These are phyloP conservation scores for Thamnidium elegans DNA, from an alignment of 192 early-diverging fungal genomes.

Conservation along the genomic window DNA sequence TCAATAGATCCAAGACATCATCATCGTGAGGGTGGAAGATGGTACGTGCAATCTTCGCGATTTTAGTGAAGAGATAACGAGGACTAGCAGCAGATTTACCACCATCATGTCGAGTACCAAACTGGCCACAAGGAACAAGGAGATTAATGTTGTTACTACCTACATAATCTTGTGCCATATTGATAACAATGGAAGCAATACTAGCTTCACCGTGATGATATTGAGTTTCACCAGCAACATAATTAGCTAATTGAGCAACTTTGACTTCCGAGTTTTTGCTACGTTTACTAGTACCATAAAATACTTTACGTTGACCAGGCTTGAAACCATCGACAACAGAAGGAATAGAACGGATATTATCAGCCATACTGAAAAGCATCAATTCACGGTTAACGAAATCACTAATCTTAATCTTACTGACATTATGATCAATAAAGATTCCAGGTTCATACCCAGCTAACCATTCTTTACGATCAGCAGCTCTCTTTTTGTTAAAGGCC, in stretches of 20 bases:
- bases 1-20: slow-evolving; percentile 73
- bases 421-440: slow-evolving; percentile 84
- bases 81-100: slow-evolving; percentile 94
- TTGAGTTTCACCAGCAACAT: slow-evolving; percentile 82
- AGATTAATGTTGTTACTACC: slow-evolving; percentile 93
- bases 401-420: slow-evolving; percentile 68
- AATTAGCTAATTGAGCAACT: slow-evolving; percentile 84
- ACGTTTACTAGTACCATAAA: slow-evolving; percentile 82
- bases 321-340: slow-evolving; percentile 94
- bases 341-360: slow-evolving; percentile 94
- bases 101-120: slow-evolving; percentile 86
- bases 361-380: slow-evolving; percentile 91
- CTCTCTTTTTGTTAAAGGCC: slow-evolving; percentile 95
- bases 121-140: slow-evolving; percentile 82
- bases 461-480: slow-evolving; percentile 96
- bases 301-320: slow-evolving; percentile 94
- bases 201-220: slow-evolving; percentile 96
- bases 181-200: slow-evolving; percentile 83
- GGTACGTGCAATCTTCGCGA: slow-evolving; percentile 68
- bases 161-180: slow-evolving; percentile 92
- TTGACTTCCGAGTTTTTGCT: slow-evolving; percentile 84
- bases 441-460: slow-evolving; percentile 75
- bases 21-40: slow-evolving; percentile 85
- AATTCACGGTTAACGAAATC: slow-evolving; percentile 97
- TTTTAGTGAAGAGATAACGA: slow-evolving; percentile 92